Evolutionary conservation across 2,329 filamentous ascomycete genomes (phyloP).

Genomic region (Penicillium sp.): DNA sequence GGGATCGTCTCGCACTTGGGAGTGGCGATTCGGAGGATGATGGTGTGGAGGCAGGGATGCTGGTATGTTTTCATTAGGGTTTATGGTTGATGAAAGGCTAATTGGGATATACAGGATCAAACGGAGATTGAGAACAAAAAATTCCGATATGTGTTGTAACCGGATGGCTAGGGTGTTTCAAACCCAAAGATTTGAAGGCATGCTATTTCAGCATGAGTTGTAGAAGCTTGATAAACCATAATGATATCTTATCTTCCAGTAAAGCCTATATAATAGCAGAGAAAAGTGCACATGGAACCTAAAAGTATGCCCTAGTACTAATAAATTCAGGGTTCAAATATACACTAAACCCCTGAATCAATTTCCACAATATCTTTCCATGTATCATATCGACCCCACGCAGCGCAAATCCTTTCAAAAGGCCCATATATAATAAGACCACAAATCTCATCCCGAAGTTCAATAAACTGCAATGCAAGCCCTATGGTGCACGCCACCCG

Average conservation of each 20-base stretch:
- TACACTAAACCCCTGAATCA: neutral
- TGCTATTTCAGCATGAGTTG: too few species aligned
- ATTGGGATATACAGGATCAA: conserved; percentile 34
- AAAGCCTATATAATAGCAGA: too few species aligned
- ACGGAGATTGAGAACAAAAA: conserved; percentile 58
- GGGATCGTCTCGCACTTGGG: conserved; percentile 49
- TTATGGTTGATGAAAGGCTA: neutral
- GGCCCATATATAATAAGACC: too few species aligned
- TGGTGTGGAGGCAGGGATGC: conserved; percentile 57
- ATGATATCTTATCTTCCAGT: too few species aligned
- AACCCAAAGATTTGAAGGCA: too few species aligned
- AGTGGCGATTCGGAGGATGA: conserved; percentile 48
- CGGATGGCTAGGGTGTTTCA: neutral
- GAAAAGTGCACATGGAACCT: neutral
- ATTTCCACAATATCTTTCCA: neutral
- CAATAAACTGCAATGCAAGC: too few species aligned
- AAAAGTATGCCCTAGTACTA: neutral
- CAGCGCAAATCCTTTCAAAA: too few species aligned
- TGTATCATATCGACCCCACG: neutral
- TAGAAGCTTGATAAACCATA: too few species aligned
- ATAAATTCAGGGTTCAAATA: neutral
- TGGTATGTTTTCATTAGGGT: conserved; percentile 28
- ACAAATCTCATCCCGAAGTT: too few species aligned
- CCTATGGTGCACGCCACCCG: too few species aligned
- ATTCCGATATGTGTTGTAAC: conserved; percentile 53